Evolutionary conservation across 306 rosid species (phyloP), one percentile per base, ranked within the genome.

Genomic region (Nissolia schottii): DNA sequence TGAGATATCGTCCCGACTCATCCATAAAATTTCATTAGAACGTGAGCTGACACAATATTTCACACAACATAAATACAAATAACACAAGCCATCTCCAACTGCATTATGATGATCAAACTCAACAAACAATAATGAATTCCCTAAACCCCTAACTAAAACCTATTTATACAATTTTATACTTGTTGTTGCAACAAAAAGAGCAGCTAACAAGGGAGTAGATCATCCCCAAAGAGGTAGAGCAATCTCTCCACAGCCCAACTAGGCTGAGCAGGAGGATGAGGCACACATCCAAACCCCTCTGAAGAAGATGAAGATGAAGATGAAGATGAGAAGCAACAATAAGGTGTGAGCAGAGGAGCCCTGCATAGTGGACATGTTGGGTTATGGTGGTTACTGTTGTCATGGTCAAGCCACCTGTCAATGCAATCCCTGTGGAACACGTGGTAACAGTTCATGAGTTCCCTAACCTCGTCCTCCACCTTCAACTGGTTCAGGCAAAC

Each of bases 241-340:
- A 91, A 87, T 73, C 97, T 79, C 69, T 91, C 96, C 11, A 91
- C 92, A 5, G 97, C 92, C 97, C 97, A 91, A 64, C 91, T 91
- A 41, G 96, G 96, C 58, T 87, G 89, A 19, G 84, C 32, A 11
- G 80, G 74, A 15, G 85, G 64, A 11, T 78, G 74, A 15, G 85
- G 64, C 48, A 64, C 67, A 48, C 59, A 71, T 27, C 56, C n/a
- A 32, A 79, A 23, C 71, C 73, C 37, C 3, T 71, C 82, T 13
- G 83, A n/a, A n/a, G n/a, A n/a, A n/a, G n/a, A n/a, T n/a, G n/a
- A n/a, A n/a, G n/a, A n/a, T n/a, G n/a, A n/a, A n/a, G n/a, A n/a
- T n/a, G n/a, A n/a, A n/a, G n/a, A 68, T 48, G 89, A 80, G 0
- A 64, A 0, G 7, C 24, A 29, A 28, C 0, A 68, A 62, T 0